phyloP scores from a whole-genome alignment of 2,329 filamentous ascomycete genomes.

The Byssothecium circinans region DNA sequence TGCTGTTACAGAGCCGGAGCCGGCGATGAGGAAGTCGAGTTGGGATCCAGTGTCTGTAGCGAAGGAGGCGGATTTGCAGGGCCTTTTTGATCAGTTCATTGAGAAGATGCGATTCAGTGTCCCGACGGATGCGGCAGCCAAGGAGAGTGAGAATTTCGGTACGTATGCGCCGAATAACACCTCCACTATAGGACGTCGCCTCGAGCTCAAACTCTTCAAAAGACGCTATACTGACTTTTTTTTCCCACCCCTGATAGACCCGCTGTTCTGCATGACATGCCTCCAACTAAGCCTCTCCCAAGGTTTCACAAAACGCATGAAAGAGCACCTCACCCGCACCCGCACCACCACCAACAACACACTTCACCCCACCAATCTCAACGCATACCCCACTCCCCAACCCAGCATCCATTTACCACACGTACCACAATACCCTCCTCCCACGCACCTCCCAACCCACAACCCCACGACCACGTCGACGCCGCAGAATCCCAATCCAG shows the following conservation, averaged over 20 bases:
- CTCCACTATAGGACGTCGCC: background rate
- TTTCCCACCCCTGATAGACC: too few relatives aligned
- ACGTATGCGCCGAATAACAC: background rate
- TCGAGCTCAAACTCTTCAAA: too few relatives aligned
- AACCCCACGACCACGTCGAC: background rate
- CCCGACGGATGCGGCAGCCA: conserved; percentile 3
- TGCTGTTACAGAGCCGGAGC: background rate
- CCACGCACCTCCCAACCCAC: background rate
- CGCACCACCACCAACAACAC: background rate
- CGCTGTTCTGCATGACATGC: conserved; percentile 18
- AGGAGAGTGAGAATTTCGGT: conserved; percentile 2
- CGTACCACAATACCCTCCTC: background rate
- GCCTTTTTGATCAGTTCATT: conserved; percentile 18
- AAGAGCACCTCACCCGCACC: conserved; percentile 7
- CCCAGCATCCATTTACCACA: background rate
- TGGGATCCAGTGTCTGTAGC: conserved; percentile 23
- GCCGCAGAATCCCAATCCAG: conserved; percentile 1
- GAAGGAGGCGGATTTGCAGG: conserved; percentile 14
- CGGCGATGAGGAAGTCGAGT: background rate
- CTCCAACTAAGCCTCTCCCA: conserved; percentile 17
- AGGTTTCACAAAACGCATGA: conserved; percentile 21
- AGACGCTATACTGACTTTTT: background rate
- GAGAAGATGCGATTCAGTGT: conserved; percentile 21
- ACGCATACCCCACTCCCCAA: background rate
- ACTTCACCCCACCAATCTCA: background rate